Conservation (phyloP, 139 green algal species). For the Volvox reticuliferus region DNA sequence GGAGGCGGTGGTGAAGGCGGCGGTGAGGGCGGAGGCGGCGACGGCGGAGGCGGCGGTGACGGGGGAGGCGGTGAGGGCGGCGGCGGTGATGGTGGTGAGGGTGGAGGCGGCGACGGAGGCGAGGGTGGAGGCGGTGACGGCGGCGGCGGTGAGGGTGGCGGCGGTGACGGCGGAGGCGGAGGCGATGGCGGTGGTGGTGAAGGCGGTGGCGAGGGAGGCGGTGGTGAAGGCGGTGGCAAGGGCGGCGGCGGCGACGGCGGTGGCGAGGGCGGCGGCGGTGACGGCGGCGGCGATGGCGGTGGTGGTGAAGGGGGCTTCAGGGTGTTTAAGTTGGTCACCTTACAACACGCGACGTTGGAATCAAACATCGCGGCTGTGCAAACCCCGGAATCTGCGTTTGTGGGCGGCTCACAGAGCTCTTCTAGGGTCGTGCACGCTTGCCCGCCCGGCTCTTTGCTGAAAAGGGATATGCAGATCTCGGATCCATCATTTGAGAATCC, state of each 20-base stretch:
- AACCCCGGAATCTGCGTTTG: neutral
- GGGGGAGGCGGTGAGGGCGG: too few relatives aligned
- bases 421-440: neutral
- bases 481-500: neutral
- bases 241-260: too few relatives aligned
- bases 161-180: neutral
- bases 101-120: neutral
- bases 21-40: neutral
- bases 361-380: slow-evolving; percentile 1
- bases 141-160: too few relatives aligned
- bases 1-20: neutral
- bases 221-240: too few relatives aligned
- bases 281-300: too few relatives aligned
- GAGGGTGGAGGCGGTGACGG: neutral
- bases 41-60: too few relatives aligned
- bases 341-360: neutral
- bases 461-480: neutral
- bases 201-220: neutral
- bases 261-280: too few relatives aligned
- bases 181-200: too few relatives aligned
- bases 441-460: neutral
- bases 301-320: neutral
- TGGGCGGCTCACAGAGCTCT: neutral
- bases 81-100: neutral
- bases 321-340: neutral